phyloP scores from a whole-genome alignment of 2,329 filamentous ascomycete genomes.

The Penicillium sumatraense region DNA sequence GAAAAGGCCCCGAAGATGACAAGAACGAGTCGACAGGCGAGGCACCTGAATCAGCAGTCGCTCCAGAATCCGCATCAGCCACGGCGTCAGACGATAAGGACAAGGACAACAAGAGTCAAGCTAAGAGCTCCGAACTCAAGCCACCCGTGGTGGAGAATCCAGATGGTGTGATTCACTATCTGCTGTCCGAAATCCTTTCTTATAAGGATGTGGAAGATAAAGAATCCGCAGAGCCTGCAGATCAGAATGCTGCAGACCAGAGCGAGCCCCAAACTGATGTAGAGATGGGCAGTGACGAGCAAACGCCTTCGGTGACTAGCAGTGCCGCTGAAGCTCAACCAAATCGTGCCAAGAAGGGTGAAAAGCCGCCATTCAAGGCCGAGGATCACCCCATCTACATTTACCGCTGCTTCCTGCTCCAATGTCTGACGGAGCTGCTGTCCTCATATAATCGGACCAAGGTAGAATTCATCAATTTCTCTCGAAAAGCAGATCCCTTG shows the following conservation, averaged over 20 bases:
- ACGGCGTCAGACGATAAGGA: neutral
- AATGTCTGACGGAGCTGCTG: constrained; percentile 87
- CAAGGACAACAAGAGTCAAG: constrained; percentile 27
- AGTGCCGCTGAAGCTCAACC: constrained; percentile 29
- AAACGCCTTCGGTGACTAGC: constrained; percentile 38
- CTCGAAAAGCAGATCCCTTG: constrained; percentile 82
- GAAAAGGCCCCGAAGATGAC: constrained; percentile 27
- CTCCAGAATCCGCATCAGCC: neutral
- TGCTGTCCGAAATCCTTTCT: constrained; percentile 87
- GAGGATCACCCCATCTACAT: constrained; percentile 96
- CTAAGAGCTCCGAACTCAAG: constrained; percentile 73
- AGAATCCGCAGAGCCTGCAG: constrained; percentile 52
- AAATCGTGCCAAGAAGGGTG: constrained; percentile 60
- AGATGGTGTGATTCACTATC: constrained; percentile 92
- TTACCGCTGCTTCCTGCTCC: constrained; percentile 92
- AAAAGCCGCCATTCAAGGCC: constrained; percentile 81
- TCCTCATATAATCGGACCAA: constrained; percentile 93
- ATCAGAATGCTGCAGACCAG: constrained; percentile 36
- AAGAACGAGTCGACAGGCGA: constrained; percentile 38
- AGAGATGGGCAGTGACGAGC: constrained; percentile 54
- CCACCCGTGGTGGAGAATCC: constrained; percentile 86
- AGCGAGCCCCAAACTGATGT: constrained; percentile 49
- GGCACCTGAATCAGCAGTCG: constrained; percentile 23
- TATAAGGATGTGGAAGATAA: constrained; percentile 93
- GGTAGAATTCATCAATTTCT: constrained; percentile 99